Evolutionary conservation across 192 early-diverging fungal species (phyloP).

Genomic region (Podila verticillata): DNA sequence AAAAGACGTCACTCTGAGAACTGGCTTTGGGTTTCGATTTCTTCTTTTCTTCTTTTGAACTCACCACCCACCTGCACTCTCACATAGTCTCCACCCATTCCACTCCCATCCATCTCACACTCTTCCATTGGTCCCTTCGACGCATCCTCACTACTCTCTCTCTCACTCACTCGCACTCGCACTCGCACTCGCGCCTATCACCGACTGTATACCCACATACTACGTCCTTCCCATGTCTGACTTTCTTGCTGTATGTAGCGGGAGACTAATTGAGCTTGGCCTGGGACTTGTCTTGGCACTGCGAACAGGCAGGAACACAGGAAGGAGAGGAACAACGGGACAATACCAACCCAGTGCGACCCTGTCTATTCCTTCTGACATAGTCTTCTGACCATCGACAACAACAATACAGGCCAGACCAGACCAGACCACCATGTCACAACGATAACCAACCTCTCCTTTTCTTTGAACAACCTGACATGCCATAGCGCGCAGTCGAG

Average conservation of each 20-base stretch:
- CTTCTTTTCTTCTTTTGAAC: too few species aligned
- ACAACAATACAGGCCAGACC: too few species aligned
- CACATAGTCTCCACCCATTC: not conserved
- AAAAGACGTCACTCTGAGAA: too few species aligned
- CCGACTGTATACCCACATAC: not conserved
- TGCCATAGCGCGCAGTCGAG: slow-evolving; percentile 83
- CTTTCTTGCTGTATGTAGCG: slow-evolving; percentile 40
- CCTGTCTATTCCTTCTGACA: too few species aligned
- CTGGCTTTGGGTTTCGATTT: too few species aligned
- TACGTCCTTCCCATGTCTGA: slow-evolving; percentile 17
- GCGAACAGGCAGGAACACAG: not conserved
- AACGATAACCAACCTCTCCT: not conserved
- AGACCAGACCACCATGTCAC: too few species aligned
- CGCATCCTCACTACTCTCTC: not conserved
- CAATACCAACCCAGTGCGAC: not conserved
- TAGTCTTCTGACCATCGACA: too few species aligned
- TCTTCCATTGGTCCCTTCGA: not conserved
- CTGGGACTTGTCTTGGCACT: not conserved
- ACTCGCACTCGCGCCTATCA: too few species aligned
- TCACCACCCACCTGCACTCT: too few species aligned
- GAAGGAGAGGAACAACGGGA: not conserved
- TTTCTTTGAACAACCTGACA: not conserved
- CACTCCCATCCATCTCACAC: not conserved
- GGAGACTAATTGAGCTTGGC: too few species aligned
- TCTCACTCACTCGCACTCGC: not conserved